Base-by-base conservation (phyloP, 1,284 basidiomycete genomes). In the Stygiomarasmius scandens region DNA sequence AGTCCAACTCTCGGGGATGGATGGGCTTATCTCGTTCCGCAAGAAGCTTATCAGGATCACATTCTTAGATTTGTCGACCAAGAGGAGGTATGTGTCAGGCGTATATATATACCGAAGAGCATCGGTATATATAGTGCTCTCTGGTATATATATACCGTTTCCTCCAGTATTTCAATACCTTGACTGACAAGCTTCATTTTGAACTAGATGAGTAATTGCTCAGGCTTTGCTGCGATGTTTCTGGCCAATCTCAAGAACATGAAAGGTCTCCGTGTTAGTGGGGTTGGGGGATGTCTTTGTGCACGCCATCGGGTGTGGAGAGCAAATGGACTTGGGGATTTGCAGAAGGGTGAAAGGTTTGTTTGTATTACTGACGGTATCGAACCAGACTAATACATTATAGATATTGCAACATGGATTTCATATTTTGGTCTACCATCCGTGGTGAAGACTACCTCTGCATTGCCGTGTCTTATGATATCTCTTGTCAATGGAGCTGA, bases 311-410 rank as follows among this genome's bases (percentile, higher is more conserved):
- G 59, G 23, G 19, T 59, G 14, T 63, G 61, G n/a, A 56, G 54
- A 5, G 45, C 64, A 29, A 59, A 59, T 41, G 64, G 66, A 2
- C 61, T 61, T 5, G 64, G 64, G 0, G 66, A 68, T 55, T 41
- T 67, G 2, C 64, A 67, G 48, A 59, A 56, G 34, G 61, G 64
- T 1, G 60, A 66, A 49, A 25, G 55, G 59, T 63, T 24, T 2
- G 60, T 54, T 2, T n/a, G 16, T 3, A 2, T 36, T 1, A 44
- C 20, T 47, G 14, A n/a, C n/a, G 14, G 2, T 23, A 2, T 11
- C 45, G 4, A 47, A 47, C 4, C 16, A 12, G 2, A 32, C 19
- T 24, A 46, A 41, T 16, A n/a, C 43, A 47, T 8, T 20, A 25
- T n/a, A 63, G 62, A 23, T 60, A 61, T 25, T 16, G 14, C 20